A percentile compares a stretch with the other conserved stretches of the same genome.
phyloP scores from a whole-genome alignment of 1,284 basidiomycete species.

The Sphaerobolus stellatus region DNA sequence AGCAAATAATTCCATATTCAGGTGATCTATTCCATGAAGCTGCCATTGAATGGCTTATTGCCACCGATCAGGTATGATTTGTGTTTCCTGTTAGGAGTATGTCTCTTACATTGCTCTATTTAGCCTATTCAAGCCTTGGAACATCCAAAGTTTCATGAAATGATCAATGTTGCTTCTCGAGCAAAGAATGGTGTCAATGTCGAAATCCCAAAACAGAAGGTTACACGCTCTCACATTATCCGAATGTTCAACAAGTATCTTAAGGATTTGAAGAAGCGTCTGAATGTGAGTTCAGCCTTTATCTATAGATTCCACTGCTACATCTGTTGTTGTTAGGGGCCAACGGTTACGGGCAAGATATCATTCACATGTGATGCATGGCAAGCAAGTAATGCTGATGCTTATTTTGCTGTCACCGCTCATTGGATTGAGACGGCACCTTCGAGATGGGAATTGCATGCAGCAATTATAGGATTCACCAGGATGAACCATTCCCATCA shows the following conservation, averaged over 20 bases:
- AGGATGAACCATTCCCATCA: slow-evolving; percentile 34
- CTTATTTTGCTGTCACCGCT: slow-evolving; percentile 36
- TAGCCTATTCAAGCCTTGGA: slow-evolving; percentile 33
- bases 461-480: slow-evolving; percentile 35
- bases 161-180: slow-evolving; percentile 31
- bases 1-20: slow-evolving; percentile 25
- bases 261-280: slow-evolving; percentile 20
- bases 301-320: slow-evolving; percentile 1
- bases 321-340: slow-evolving; percentile 19
- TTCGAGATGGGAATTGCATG: slow-evolving; percentile 26
- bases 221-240: slow-evolving; percentile 30
- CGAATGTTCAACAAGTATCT: slow-evolving; percentile 35
- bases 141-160: slow-evolving; percentile 29
- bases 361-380: slow-evolving; percentile 39
- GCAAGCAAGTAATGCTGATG: slow-evolving; percentile 37
- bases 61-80: slow-evolving; percentile 35
- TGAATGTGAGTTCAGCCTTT: slow-evolving; percentile 28
- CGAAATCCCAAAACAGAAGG: slow-evolving; percentile 26
- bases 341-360: slow-evolving; percentile 27
- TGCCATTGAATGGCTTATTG: slow-evolving; percentile 38
- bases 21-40: slow-evolving; percentile 27
- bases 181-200: slow-evolving; percentile 27
- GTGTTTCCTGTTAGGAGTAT: neutral
- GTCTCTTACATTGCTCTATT: neutral
- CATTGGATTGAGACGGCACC: slow-evolving; percentile 36